These are phyloP conservation scores for Carex parvula DNA, from an alignment of 176 grass and related monocot species.

Conservation along the genomic window DNA sequence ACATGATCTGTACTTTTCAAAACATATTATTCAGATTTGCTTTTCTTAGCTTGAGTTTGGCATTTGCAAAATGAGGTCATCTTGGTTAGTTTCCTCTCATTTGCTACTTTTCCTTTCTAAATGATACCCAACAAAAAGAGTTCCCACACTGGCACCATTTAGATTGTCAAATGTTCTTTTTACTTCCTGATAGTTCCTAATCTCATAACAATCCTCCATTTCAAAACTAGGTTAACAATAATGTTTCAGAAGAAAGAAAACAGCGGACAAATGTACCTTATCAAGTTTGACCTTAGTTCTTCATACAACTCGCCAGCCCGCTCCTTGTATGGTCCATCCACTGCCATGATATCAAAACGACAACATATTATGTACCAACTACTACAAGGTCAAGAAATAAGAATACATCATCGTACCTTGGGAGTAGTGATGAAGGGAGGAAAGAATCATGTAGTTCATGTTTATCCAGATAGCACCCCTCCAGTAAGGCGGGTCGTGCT, in stretches of 20 bases:
- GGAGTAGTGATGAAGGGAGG: constrained; percentile 72
- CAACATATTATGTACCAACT: background rate
- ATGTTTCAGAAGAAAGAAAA: background rate
- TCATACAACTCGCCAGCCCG: constrained; percentile 55
- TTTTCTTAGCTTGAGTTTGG: background rate
- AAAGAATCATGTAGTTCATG: constrained; percentile 98
- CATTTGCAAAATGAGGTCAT: background rate
- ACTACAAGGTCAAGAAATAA: background rate
- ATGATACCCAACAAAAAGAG: background rate
- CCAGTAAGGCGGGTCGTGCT: constrained; percentile 93
- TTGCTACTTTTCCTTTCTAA: background rate
- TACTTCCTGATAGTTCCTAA: background rate
- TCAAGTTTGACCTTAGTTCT: constrained; percentile 81
- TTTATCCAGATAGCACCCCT: constrained; percentile 99
- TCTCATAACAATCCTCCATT: background rate
- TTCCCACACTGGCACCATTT: too few relatives aligned
- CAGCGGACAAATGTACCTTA: constrained; percentile 41
- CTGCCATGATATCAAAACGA: constrained; percentile 29
- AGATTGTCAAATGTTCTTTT: background rate
- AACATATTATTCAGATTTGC: background rate
- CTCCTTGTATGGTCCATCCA: constrained; percentile 64
- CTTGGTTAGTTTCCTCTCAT: background rate
- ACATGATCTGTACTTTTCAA: background rate
- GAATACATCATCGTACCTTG: constrained; percentile 43
- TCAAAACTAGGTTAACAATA: background rate